Evolutionary conservation across 129 eudicot genomes (phyloP).

Genomic region (Tagetes patula): DNA sequence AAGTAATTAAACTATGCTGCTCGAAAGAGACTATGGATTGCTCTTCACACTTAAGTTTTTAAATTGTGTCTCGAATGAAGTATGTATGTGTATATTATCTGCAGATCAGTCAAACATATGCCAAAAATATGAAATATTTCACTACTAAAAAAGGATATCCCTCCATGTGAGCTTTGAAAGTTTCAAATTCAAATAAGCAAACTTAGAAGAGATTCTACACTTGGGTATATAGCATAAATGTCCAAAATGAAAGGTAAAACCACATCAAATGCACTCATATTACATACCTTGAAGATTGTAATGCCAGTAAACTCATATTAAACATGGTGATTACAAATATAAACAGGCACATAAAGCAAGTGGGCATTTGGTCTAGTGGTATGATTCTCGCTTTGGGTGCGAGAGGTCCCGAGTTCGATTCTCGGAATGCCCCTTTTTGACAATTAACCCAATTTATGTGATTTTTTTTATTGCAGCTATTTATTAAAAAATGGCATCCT

Average conservation of each 20-base stretch:
- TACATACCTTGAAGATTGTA: neutral
- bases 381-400: constrained; percentile 75
- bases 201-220: neutral
- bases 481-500: neutral
- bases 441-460: neutral
- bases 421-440: constrained; percentile 40
- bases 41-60: neutral
- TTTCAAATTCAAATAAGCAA: neutral
- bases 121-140: neutral
- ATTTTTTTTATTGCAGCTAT: neutral
- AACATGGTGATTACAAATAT: neutral
- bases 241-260: neutral
- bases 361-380: constrained; percentile 81
- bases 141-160: neutral
- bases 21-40: neutral
- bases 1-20: neutral
- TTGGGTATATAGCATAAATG: neutral
- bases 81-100: neutral
- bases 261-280: neutral
- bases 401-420: constrained; percentile 70
- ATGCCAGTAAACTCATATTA: neutral
- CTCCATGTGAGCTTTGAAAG: neutral
- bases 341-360: neutral
- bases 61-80: neutral
- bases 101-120: neutral